Evolutionary conservation across 805 yeast genomes (phyloP).

Genomic region (Monosporozyma yasuniensis): DNA sequence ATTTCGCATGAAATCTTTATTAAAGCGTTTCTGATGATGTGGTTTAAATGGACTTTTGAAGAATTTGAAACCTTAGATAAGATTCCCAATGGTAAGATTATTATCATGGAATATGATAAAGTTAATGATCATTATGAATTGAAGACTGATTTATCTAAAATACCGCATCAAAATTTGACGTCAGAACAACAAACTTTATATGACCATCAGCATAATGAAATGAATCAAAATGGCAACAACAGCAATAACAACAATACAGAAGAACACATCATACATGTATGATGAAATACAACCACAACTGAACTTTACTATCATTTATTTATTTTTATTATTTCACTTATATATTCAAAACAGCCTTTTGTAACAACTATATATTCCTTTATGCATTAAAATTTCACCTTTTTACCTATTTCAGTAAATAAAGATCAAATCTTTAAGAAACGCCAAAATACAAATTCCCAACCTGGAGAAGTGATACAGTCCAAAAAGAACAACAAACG

Average conservation of each 20-base stretch:
- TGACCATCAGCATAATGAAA: background rate
- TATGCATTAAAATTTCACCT: background rate
- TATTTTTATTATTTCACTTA: background rate
- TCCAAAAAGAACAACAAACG: background rate
- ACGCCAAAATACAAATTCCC: background rate
- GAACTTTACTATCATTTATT: too few relatives aligned
- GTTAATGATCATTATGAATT: slow-evolving; percentile 44
- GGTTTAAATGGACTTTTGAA: slow-evolving; percentile 90
- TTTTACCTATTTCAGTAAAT: background rate
- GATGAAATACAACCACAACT: too few relatives aligned
- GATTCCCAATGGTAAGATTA: slow-evolving; percentile 73
- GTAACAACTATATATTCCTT: background rate
- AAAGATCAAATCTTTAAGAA: background rate
- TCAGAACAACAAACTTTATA: too few relatives aligned
- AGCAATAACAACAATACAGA: too few relatives aligned
- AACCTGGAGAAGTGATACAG: background rate
- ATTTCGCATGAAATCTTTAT: slow-evolving; percentile 97
- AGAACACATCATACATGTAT: background rate
- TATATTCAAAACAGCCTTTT: background rate
- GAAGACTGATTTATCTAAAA: slow-evolving; percentile 40
- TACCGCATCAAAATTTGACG: background rate
- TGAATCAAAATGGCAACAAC: background rate
- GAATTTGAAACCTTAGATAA: slow-evolving; percentile 74
- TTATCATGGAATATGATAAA: slow-evolving; percentile 59
- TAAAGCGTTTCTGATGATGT: slow-evolving; percentile 81